Conservation (phyloP, 2,329 filamentous ascomycete genomes). For the Monosporascus sp. region DNA sequence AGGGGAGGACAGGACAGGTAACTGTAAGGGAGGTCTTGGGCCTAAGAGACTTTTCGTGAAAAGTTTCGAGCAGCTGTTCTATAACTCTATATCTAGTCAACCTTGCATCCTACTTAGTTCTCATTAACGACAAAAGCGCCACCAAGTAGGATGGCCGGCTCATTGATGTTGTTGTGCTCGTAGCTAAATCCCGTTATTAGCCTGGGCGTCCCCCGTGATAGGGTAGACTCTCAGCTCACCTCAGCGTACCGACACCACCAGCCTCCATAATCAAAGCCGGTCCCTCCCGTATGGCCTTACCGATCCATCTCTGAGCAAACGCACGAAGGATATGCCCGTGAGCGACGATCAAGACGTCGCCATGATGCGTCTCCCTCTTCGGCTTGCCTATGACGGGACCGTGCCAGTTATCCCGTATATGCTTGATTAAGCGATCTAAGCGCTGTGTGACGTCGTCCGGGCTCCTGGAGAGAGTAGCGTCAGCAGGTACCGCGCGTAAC, state of each 20-base stretch:
- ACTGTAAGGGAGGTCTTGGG: too few relatives aligned
- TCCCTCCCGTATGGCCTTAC: constrained; percentile 66
- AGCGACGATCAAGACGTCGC: constrained; percentile 74
- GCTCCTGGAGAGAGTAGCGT: constrained; percentile 37
- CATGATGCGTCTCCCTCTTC: constrained; percentile 36
- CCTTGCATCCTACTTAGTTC: too few relatives aligned
- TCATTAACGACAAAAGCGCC: constrained; percentile 57
- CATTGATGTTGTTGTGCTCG: constrained; percentile 70
- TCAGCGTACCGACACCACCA: constrained; percentile 76
- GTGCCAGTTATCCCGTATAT: constrained; percentile 66
- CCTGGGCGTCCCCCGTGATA: not conserved
- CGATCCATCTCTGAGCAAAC: constrained; percentile 82
- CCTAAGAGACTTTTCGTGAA: too few relatives aligned
- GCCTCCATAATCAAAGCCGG: constrained; percentile 81
- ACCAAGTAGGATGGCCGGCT: constrained; percentile 74
- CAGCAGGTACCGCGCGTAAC: not conserved
- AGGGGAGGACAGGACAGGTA: too few relatives aligned
- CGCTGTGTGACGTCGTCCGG: constrained; percentile 67
- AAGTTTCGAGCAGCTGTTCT: not conserved
- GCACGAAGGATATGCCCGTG: constrained; percentile 87
- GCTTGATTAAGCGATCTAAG: constrained; percentile 68
- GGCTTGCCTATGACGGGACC: constrained; percentile 52
- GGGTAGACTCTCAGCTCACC: constrained; percentile 38
- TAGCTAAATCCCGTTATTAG: constrained; percentile 47
- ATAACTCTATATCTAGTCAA: not conserved